Evolutionary conservation across 495 filamentous ascomycete genomes (phyloP).

Genomic region (Lichina pygmaea): DNA sequence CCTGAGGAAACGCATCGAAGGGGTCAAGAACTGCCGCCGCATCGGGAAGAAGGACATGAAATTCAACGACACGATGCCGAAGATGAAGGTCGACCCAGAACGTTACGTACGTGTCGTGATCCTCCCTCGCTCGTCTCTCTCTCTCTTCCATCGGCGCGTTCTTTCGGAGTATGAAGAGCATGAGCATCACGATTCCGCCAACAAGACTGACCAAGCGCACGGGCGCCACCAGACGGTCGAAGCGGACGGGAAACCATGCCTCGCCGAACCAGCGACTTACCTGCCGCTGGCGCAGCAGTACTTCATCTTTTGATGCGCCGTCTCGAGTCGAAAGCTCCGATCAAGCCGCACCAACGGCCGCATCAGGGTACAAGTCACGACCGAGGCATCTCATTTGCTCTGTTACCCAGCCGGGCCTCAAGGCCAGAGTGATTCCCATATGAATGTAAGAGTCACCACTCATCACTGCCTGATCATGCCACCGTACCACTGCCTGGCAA

Average conservation of each 20-base stretch:
- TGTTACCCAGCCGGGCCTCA: too few species aligned
- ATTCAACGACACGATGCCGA: conserved; percentile 66
- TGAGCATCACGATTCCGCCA: background rate
- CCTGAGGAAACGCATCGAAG: conserved; percentile 55
- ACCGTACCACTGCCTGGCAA: too few species aligned
- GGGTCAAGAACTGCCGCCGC: conserved; percentile 52
- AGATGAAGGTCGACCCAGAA: conserved; percentile 87
- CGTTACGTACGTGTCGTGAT: conserved; percentile 28
- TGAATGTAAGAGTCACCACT: too few species aligned
- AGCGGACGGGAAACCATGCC: conserved; percentile 56
- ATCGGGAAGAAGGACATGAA: conserved; percentile 87
- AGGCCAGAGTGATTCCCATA: too few species aligned
- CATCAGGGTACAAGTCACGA: too few species aligned
- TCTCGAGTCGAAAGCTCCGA: background rate
- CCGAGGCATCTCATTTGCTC: too few species aligned
- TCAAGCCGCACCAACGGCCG: too few species aligned
- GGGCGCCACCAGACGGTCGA: conserved; percentile 29
- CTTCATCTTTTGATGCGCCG: conserved; percentile 36
- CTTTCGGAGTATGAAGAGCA: background rate
- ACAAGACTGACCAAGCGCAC: conserved; percentile 1
- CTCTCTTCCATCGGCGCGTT: background rate
- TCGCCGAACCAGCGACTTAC: conserved; percentile 40
- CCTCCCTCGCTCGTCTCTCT: background rate
- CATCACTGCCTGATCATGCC: too few species aligned
- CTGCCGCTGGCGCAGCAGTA: conserved; percentile 64